Base-by-base conservation (phyloP, 768 basidiomycete species). In the Collybiopsis confluens region DNA sequence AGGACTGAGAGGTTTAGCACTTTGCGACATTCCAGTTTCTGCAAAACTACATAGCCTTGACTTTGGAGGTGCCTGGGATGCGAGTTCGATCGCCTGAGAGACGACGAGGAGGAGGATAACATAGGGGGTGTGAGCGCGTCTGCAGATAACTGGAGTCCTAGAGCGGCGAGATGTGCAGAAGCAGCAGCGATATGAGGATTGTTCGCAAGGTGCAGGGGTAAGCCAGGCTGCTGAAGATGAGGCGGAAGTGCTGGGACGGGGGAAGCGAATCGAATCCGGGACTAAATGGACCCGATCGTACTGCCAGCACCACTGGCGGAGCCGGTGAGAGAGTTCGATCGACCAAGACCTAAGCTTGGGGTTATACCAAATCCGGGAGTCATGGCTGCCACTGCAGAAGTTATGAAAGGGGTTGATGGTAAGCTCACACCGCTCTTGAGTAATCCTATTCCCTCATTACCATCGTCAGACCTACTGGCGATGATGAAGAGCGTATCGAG, bases 161-260 rank as follows among this genome's bases (percentile, higher is more conserved):
- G 21, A 9, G 47, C 47, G 3, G 47, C 47, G 15, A 48, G 35
- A 48, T 48, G 47, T 13, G 47, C 47, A 38, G 47, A 48, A n/a
- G 47, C 47, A 7, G 47, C 47, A 48, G 47, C 47, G 13, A 48
- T 48, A 13, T 48, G 47, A 23, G 47, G 47, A 37, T 48, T 48
- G 21, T 37, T 48, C 15, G 47, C 47, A 7, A 48, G 30, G 37
- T 48, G 47, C 8, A 21, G 47, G 24, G 47, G 47, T 7, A 48
- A 33, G 6, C 33, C 33, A 16, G 47, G 10, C 2, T 35, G 36
- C 15, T 48, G 47, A 3, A 48, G 21, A 21, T 37, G 33, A 9
- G 35, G 16, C 15, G 47, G 47, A 16, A 48, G 23, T 11, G 47
- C 47, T 23, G 47, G 23, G 13, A 35, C 47, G 21, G 47, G 47